These are phyloP conservation scores for Nicotiana undulata DNA, from an alignment of 257 asterid genomes.

Conservation along the genomic window DNA sequence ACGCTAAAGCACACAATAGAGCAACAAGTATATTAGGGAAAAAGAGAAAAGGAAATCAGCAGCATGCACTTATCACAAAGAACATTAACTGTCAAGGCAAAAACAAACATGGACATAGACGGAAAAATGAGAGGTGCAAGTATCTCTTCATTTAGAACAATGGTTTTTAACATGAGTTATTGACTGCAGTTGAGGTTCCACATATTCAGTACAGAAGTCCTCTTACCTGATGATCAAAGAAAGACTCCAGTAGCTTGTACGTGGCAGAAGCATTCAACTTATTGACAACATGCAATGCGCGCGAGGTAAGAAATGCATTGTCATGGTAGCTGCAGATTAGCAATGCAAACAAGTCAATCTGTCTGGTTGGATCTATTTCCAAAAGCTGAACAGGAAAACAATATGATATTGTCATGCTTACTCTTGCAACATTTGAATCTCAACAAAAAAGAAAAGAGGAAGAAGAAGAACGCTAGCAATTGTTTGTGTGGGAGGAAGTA, in stretches of 20 bases:
- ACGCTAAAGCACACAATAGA: too few species aligned
- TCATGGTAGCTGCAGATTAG: slow-evolving; percentile 78
- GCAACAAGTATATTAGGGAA: too few species aligned
- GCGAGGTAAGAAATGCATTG: slow-evolving; percentile 57
- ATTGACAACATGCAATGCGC: slow-evolving; percentile 66
- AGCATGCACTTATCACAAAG: too few species aligned
- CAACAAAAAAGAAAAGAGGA: not conserved
- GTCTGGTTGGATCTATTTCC: not conserved
- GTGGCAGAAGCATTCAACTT: slow-evolving; percentile 47
- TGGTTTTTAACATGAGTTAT: not conserved
- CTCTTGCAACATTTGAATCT: not conserved
- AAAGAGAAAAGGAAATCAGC: too few species aligned
- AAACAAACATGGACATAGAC: too few species aligned
- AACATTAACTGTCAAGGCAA: not conserved
- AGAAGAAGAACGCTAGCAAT: too few species aligned
- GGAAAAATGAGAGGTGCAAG: not conserved
- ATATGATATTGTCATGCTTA: not conserved
- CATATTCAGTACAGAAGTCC: not conserved
- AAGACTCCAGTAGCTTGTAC: slow-evolving; percentile 51
- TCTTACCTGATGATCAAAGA: slow-evolving; percentile 64
- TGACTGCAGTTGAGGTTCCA: not conserved
- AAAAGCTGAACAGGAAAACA: not conserved
- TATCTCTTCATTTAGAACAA: not conserved
- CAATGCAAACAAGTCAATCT: not conserved
- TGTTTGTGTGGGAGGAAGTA: too few species aligned